phyloP scores from a whole-genome alignment of 2,329 filamentous ascomycete genomes.

The Tolypocladium album region DNA sequence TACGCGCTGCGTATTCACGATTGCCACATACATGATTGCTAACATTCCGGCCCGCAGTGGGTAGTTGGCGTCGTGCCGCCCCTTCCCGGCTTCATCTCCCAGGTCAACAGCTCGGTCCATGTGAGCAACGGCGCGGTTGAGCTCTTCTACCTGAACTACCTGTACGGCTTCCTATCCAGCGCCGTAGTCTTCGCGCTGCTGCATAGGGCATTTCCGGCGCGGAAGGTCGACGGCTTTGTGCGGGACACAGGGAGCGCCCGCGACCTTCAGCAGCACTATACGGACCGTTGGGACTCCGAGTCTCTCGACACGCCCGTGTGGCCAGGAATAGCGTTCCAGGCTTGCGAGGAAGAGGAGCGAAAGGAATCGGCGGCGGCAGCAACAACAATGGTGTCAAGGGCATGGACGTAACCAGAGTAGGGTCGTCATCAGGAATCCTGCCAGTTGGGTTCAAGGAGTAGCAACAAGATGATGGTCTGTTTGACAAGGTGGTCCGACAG shows the following conservation, averaged over 20 bases:
- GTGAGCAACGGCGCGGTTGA: slow-evolving; percentile 25
- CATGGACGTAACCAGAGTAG: neutral
- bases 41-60: slow-evolving; percentile 19
- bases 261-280: slow-evolving; percentile 17
- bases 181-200: slow-evolving; percentile 18
- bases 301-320: neutral
- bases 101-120: slow-evolving; percentile 21
- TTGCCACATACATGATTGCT: neutral
- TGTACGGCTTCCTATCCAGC: slow-evolving; percentile 26
- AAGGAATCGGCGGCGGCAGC: neutral
- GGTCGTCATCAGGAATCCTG: neutral
- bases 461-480: neutral
- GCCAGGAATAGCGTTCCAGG: neutral
- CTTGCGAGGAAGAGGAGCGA: neutral
- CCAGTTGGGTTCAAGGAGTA: neutral
- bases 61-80: slow-evolving; percentile 25
- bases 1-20: neutral
- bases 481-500: neutral
- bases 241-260: slow-evolving; percentile 9
- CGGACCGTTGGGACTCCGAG: slow-evolving; percentile 18
- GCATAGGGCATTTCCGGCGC: slow-evolving; percentile 18
- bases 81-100: slow-evolving; percentile 30
- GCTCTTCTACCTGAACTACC: slow-evolving; percentile 26
- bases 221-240: slow-evolving; percentile 17
- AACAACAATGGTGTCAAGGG: neutral